Percentiles rank a stretch among this genome's conserved stretches.
These are phyloP conservation scores for Globisporangium camurandrum DNA, from an alignment of 352 stramenopile genomes.

Conservation along the genomic window DNA sequence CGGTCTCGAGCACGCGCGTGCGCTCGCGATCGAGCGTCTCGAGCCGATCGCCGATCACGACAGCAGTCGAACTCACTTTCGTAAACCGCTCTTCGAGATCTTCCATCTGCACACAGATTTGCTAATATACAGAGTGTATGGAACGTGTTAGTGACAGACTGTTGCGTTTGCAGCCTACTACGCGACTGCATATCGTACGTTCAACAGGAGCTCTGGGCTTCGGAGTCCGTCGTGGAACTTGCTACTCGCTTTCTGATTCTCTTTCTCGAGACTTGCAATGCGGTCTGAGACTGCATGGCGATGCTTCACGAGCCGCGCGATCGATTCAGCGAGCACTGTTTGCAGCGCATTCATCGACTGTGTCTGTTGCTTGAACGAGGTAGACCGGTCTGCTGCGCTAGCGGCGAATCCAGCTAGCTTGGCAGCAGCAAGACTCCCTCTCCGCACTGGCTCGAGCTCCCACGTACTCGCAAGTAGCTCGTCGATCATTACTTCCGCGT, in stretches of 20 bases:
- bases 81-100: conserved; percentile 80
- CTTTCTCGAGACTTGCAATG: conserved; percentile 53
- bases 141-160: not conserved
- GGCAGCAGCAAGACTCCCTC: conserved; percentile 8
- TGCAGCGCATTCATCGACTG: conserved; percentile 62
- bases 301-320: conserved; percentile 50
- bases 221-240: conserved; percentile 61
- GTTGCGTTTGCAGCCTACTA: not conserved
- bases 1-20: conserved; percentile 58
- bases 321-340: conserved; percentile 40
- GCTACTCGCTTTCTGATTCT: conserved; percentile 41
- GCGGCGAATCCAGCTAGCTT: not conserved
- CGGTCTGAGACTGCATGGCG: conserved; percentile 45
- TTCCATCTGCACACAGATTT: conserved; percentile 73
- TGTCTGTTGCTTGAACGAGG: conserved; percentile 51
- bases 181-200: conserved; percentile 16
- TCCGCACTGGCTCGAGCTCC: conserved; percentile 17
- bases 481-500: conserved; percentile 72
- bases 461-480: conserved; percentile 61
- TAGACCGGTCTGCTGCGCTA: conserved; percentile 6
- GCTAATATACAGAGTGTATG: too few relatives aligned
- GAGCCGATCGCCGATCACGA: conserved; percentile 66
- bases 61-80: conserved; percentile 78
- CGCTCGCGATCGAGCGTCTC: conserved; percentile 57
- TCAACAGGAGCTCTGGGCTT: conserved; percentile 50